Percentiles rank a stretch among this genome's conserved stretches.
These are phyloP conservation scores for Pilaira anomala DNA, from an alignment of 192 early-diverging fungal genomes.

Conservation along the genomic window DNA sequence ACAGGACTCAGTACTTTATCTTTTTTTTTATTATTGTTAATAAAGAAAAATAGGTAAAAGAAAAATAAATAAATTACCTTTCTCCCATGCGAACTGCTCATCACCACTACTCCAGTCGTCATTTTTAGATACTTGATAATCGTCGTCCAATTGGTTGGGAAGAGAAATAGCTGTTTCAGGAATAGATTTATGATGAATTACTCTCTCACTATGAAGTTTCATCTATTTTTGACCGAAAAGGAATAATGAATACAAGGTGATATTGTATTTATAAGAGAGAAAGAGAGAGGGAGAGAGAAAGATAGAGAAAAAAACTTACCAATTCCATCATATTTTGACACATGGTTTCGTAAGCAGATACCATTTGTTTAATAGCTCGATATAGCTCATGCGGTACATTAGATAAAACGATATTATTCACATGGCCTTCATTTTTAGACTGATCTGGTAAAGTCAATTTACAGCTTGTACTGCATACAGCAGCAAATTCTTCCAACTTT, in stretches of 20 bases:
- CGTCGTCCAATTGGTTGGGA: conserved; percentile 12
- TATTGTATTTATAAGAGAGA: no score
- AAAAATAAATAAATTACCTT: conserved; percentile 4
- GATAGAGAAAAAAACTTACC: conserved; percentile 5
- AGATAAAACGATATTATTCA: conserved; percentile 10
- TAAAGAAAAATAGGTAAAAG: neutral
- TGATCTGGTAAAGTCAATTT: conserved; percentile 6
- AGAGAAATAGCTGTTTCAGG: conserved; percentile 15
- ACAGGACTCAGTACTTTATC: neutral
- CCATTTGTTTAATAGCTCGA: conserved; percentile 7
- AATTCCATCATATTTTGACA: conserved; percentile 18
- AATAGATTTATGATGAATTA: conserved; percentile 16
- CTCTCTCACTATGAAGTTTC: conserved; percentile 17
- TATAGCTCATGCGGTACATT: conserved; percentile 10
- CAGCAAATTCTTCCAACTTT: conserved; percentile 5
- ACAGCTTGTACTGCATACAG: conserved; percentile 13
- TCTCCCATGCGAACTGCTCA: conserved; percentile 5
- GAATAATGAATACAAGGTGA: no score
- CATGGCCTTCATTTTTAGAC: conserved; percentile 10
- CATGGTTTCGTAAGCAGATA: conserved; percentile 8
- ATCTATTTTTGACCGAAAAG: neutral
- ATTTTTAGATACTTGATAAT: conserved; percentile 4
- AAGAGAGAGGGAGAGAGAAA: neutral
- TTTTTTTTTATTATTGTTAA: neutral
- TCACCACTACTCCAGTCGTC: conserved; percentile 11